Evolutionary conservation across 23 red algal species (phyloP), one percentile per base, ranked within the genome.

Genomic region (Gracilariopsis chorda): DNA sequence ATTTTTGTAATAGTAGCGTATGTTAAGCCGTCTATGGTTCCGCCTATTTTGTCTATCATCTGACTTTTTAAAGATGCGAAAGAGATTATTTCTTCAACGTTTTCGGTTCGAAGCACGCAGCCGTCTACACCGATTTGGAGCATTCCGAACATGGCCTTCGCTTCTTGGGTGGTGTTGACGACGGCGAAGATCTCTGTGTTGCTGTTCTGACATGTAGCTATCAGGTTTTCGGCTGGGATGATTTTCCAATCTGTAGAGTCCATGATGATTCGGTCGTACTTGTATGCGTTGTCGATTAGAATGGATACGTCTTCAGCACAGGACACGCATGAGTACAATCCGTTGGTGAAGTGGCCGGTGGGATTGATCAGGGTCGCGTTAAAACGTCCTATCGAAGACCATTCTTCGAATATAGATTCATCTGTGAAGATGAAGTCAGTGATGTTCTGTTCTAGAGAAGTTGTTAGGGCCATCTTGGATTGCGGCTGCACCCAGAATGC

Each of bases 151-250:
- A 95, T 89, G 14, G 88, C 36, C n/a, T 40, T 58, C 21, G 93
- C 93, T 23, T 95, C 93, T n/a, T 85, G 39, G 9, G 53, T 42
- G 19, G 73, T 40, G 23, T 76, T 35, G 3, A 90, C 87, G 7
- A 86, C 42, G 6, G 85, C 93, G 21, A 91, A 67, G 25, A 95
- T 21, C 37, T 83, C 14, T 1, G 86, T 85, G 46, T 45, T 33
- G 1, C 77, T 36, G 12, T 83, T 60, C 34, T 86, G 80, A 25
- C 51, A 88, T 46, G 43, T 28, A 10, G 92, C 92, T 40, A 95
- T 83, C 8, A 95, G 45, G 35, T 95, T 95, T 68, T 95, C 92
- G 4, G 77, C 86, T 8, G 84, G 85, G 24, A 95, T 95, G 80
- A 80, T 64, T 45, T 85, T 80, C 91, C 91, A 94, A 47, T 87